Base-by-base conservation (phyloP, 2,329 filamentous ascomycete genomes). In the Cytospora chrysosperma region DNA sequence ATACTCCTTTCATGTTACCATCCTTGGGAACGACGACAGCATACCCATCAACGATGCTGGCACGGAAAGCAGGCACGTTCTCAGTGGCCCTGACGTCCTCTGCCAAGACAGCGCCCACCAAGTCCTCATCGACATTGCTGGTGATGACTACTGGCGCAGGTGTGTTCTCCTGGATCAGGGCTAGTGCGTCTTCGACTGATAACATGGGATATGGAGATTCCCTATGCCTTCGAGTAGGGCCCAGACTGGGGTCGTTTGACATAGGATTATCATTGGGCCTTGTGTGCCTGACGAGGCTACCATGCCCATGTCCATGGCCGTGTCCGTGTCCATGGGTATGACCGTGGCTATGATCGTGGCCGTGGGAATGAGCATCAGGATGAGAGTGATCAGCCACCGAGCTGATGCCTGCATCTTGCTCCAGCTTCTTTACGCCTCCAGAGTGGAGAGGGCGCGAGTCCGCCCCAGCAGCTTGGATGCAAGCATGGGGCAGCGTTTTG, bases 41-140 rank as follows among this genome's bases (percentile, higher is more conserved):
- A 72, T 99, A 99, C 1, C 95, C 95, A 74, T 99, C 95, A 0
- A 99, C 95, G 49, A 97, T 98, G 72, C 94, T 98, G 21, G 95
- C 95, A 64, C 93, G 83, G 77, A 96, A 99, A 0, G 94, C 95
- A 0, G 95, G 95, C 0, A 99, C 95, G 9, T 89, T 86, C 73
- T 97, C 94, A 4, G 78, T 78, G 0, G 95, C 92, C 47, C 81
- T 85, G 27, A 99, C 88, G 68, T 96, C 90, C 72, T 93, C 87
- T 0, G 94, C 93, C 1, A 99, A 79, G 0, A 98, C 88, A 10
- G 84, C 86, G 9, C 92, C 92, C 1, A 94, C 85, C 0, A 98
- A 78, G 2, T 77, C 76, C 37, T 83, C 81, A 65, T 89, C 79
- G 4, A 96, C 89, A 8, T 85, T 82, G 1, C 80, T 77, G 55